Conservation (phyloP, 2,329 filamentous ascomycete species). For the Aspergillus luchuensis region DNA sequence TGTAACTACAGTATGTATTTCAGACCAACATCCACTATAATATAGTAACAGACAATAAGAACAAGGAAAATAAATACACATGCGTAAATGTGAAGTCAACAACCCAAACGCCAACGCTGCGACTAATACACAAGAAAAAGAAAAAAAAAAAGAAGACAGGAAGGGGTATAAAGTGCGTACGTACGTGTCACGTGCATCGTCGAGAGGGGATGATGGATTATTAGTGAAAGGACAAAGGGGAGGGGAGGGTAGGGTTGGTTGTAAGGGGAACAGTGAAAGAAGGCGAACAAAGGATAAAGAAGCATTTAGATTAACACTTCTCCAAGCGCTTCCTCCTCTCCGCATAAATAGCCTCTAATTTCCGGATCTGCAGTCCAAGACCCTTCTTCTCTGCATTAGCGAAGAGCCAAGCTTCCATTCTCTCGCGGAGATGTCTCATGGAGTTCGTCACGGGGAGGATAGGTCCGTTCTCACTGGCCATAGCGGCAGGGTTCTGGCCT, state of each 20-base stretch:
- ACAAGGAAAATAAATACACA: background rate
- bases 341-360: conserved; percentile 69
- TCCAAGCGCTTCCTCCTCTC: conserved; percentile 52
- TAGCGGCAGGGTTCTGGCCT: conserved; percentile 1
- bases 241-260: too few relatives aligned
- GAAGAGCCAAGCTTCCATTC: conserved; percentile 83
- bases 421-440: conserved; percentile 68
- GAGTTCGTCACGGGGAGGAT: conserved; percentile 72
- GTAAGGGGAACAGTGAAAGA: background rate
- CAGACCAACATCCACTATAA: too few relatives aligned
- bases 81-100: background rate
- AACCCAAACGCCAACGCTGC: conserved; percentile 20
- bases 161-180: conserved; percentile 12
- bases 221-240: too few relatives aligned
- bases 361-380: conserved; percentile 56
- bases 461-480: conserved; percentile 5
- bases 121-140: background rate
- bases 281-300: background rate
- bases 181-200: background rate
- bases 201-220: too few relatives aligned
- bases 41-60: background rate
- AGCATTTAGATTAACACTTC: conserved; percentile 17
- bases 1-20: too few relatives aligned
- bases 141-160: too few relatives aligned
- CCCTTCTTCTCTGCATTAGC: conserved; percentile 78